Evolutionary conservation across 805 yeast species (phyloP), one percentile per base, ranked within the genome.

Genomic region (Clavispora fructus): DNA sequence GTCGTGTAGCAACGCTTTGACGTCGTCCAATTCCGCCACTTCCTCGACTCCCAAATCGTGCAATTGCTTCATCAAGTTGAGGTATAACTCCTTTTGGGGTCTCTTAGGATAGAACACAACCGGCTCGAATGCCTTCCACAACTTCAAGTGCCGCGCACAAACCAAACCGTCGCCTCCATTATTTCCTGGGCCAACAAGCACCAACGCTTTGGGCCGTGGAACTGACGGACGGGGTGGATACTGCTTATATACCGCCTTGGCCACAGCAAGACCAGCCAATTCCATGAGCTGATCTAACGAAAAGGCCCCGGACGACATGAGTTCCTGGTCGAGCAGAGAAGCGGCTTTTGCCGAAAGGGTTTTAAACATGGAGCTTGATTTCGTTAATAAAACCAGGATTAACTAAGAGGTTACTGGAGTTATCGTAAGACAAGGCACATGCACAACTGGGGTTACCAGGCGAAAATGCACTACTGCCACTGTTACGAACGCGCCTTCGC

Each of bases 81-180:
- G 53, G 61, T 82, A 89, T 28, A 89, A 68, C 41, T 74, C 79
- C 52, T 73, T 74, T 39, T 80, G 74, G 43, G 71, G 74, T 41
- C 61, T 57, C 56, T 83, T 87, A 3, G 98, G 97, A 59, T 90
- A 91, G 63, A 77, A 90, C 0, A 92, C 75, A 5, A 77, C 68
- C 1, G 97, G 96, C 6, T 70, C 67, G 61, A 82, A 88, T 2
- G 94, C 94, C 9, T 66, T 66, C 73, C 94, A 81, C 11, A 90
- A 67, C 53, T 80, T 79, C 51, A 94, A 69, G 62, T 94, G 99
- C 38, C 99, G 75, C 1, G 97, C 96, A 27, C 97, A 95, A 1
- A 94, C 99, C 12, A 94, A 69, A 0, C 98, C 99, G 66, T 94
- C 99, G 2, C 98, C 99, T 1, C 96, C 92, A 60, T 94, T 94